Conservation (phyloP, 306 rosid species). For the Sicyos baderoa region DNA sequence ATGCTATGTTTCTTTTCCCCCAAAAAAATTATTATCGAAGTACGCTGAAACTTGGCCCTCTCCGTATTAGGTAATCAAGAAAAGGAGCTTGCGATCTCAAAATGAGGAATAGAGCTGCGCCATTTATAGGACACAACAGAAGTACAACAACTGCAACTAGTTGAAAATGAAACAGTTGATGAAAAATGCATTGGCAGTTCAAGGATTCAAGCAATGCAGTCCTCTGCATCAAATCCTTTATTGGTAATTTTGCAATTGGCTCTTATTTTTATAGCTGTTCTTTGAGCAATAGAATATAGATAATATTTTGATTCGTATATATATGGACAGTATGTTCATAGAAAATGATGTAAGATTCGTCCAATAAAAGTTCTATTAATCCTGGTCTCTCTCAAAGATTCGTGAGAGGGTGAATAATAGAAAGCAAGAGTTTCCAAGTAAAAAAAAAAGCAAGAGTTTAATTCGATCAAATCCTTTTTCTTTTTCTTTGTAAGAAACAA, state of each 20-base stretch:
- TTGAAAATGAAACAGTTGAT: constrained; percentile 29
- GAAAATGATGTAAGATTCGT: too few relatives aligned
- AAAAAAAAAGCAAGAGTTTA: neutral
- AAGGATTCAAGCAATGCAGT: neutral
- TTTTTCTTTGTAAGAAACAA: neutral
- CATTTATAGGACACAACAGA: constrained; percentile 17
- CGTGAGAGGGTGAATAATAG: constrained; percentile 4
- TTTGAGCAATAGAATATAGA: neutral
- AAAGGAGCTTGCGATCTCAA: constrained; percentile 30
- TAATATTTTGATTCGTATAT: neutral
- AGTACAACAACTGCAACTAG: constrained; percentile 20
- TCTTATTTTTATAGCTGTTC: neutral
- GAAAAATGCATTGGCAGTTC: constrained; percentile 33
- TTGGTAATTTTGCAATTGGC: constrained; percentile 11
- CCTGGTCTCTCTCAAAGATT: constrained; percentile 1
- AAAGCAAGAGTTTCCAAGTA: neutral
- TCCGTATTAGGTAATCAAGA: constrained; percentile 53
- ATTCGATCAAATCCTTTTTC: neutral
- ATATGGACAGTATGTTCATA: neutral
- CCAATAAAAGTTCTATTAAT: neutral
- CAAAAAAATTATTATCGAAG: neutral
- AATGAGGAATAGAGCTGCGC: constrained; percentile 36
- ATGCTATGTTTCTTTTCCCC: neutral
- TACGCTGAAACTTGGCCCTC: constrained; percentile 24
- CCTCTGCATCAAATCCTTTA: constrained; percentile 6